A percentile compares a stretch with the other conserved stretches of the same genome.
Evolutionary conservation across 352 stramenopile genomes (phyloP).

Genomic region (Globisporangium echinulatum): DNA sequence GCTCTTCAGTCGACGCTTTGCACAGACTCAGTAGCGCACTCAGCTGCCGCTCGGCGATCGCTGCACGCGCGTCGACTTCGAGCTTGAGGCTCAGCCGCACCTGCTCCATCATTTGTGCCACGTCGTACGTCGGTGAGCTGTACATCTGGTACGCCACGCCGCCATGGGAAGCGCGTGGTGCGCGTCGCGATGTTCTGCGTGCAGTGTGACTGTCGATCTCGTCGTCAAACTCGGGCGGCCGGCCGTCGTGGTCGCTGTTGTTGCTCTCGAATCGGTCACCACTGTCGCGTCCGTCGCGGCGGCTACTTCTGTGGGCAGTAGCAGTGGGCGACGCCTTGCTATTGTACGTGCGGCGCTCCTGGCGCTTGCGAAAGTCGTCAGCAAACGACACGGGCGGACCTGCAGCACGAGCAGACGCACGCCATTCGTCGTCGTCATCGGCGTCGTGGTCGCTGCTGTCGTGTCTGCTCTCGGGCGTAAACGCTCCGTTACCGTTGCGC

Average conservation of each 20-base stretch:
- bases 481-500: constrained; percentile 5
- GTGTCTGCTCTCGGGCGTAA: background rate
- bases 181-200: background rate
- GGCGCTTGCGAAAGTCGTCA: constrained; percentile 44
- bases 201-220: constrained; percentile 15
- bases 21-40: constrained; percentile 65
- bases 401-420: constrained; percentile 11
- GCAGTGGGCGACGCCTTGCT: background rate
- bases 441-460: background rate
- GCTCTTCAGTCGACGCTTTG: constrained; percentile 67
- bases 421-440: background rate
- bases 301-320: background rate
- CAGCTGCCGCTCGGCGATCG: constrained; percentile 73
- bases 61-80: constrained; percentile 70
- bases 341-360: constrained; percentile 34
- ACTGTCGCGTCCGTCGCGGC: background rate
- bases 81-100: constrained; percentile 76
- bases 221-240: constrained; percentile 11
- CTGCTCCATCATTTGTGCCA: constrained; percentile 84
- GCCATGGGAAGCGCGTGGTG: background rate
- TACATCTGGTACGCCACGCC: constrained; percentile 41
- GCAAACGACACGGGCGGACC: constrained; percentile 22
- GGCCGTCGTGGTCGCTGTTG: constrained; percentile 12
- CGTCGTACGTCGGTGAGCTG: constrained; percentile 63
- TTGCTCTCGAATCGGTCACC: constrained; percentile 14